Evolutionary conservation across 176 grass and related monocot genomes (phyloP), one percentile per base, ranked within the genome.

Genomic region (Lolium rigidum): DNA sequence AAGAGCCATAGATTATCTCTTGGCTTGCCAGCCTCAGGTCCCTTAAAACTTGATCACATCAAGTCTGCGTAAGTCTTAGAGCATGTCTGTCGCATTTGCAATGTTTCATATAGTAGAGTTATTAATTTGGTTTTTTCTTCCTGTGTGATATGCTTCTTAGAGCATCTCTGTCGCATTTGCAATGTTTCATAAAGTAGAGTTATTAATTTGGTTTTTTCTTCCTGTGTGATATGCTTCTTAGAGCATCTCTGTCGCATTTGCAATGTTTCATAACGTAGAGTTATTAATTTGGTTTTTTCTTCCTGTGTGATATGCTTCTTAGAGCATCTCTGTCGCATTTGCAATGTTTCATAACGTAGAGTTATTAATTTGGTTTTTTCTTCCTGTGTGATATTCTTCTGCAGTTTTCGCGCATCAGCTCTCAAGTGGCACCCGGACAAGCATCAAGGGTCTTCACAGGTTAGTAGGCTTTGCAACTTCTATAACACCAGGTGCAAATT

Each of bases 401-500:
- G 75, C 86, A 98, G 95, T 76, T 98, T 93, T 50, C 93, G 84
- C 0, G 76, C 83, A 50, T 91, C 91, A 57, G 95, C 93, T 86
- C 94, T 98, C 79, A 95, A 90, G 63, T 98, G 95, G 95, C 95
- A 98, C 73, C 95, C 95, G 2, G 90, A 98, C 64, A 98, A 95
- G 72, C 93, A 98, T 89, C 87, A 93, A 84, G 93, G 93, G 24
- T 47, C 91, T 81, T 95, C 86, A 74, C 86, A 95, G 93, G 95
- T 98, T 35, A 35, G 31, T 35, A 35, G 31, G 31, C 31, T 35
- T 35, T 2, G 31, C 31, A 35, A 35, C 31, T 35, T 35, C 31
- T 35, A 35, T 35, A 35, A 35, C 31, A 35, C 31, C 3, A 2
- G 31, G 31, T 35, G 31, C 31, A 35, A 35, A 35, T 35, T 35